Conservation (phyloP, 345 rosid genomes). For the Psidium guajava region DNA sequence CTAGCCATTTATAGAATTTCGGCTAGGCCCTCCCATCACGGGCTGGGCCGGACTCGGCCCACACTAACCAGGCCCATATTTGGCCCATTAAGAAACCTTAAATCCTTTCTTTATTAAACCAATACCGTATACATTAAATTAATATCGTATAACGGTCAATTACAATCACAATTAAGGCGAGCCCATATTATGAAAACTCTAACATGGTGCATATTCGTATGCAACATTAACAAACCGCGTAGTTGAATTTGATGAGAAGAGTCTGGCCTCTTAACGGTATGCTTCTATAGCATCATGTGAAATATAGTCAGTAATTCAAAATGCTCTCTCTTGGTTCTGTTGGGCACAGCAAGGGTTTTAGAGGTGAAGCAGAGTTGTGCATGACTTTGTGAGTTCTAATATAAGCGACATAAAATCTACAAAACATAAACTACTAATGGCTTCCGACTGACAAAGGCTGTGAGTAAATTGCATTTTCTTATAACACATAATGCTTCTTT, state of each 20-base stretch:
- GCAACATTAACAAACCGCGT: constrained; percentile 75
- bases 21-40: too few relatives aligned
- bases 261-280: constrained; percentile 70
- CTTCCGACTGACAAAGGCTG: background rate
- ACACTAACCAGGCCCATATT: too few relatives aligned
- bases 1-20: too few relatives aligned
- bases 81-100: too few relatives aligned
- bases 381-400: background rate
- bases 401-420: background rate
- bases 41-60: too few relatives aligned
- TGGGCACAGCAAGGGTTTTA: background rate
- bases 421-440: background rate
- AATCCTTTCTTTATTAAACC: too few relatives aligned
- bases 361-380: background rate
- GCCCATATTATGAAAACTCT: too few relatives aligned
- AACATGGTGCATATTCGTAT: constrained; percentile 86
- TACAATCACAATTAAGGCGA: too few relatives aligned
- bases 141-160: too few relatives aligned
- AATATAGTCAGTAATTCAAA: background rate
- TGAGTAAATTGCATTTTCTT: background rate
- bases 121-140: too few relatives aligned
- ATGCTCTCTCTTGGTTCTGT: background rate
- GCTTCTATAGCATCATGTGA: constrained; percentile 1
- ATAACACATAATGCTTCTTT: background rate
- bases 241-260: constrained; percentile 64